These are phyloP conservation scores for Skeletonema marinoi DNA, from an alignment of 108 stramenopile genomes.

Conservation along the genomic window DNA sequence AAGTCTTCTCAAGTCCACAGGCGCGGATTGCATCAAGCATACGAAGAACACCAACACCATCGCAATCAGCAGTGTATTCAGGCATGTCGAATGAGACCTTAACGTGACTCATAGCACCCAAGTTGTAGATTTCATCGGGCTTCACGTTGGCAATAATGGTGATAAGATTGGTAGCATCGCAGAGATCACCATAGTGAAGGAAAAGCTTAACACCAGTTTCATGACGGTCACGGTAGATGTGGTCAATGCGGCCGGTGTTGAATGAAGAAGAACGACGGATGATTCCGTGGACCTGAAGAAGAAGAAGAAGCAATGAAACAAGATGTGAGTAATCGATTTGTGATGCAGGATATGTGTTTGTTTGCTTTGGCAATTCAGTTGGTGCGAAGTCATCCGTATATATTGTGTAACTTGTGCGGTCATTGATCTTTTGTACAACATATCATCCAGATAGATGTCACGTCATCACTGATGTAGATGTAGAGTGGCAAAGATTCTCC, in stretches of 20 bases:
- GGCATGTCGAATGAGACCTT: conserved; percentile 99
- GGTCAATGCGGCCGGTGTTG: conserved; percentile 99
- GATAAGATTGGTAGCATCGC: conserved; percentile 97
- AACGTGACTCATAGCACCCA: conserved; percentile 99
- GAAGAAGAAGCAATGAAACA: background rate
- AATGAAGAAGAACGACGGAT: conserved; percentile 98
- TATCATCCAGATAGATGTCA: background rate
- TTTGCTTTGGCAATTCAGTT: background rate
- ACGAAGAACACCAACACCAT: conserved; percentile 97
- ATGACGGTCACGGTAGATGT: conserved; percentile 97
- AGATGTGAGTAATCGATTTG: background rate
- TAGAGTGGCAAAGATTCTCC: background rate
- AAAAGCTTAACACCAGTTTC: conserved; percentile 94
- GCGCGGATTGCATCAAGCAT: conserved; percentile 98
- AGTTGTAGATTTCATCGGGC: conserved; percentile 98
- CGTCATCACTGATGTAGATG: background rate
- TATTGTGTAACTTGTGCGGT: background rate
- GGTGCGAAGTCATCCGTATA: background rate
- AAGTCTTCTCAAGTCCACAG: conserved; percentile 80
- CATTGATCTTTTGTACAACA: background rate
- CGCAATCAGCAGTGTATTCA: conserved; percentile 98
- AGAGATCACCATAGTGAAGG: conserved; percentile 98
- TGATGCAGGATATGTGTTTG: background rate
- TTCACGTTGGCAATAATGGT: conserved; percentile 85
- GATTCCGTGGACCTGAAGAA: conserved; percentile 93